Evolutionary conservation across 495 filamentous ascomycete genomes (phyloP).

Genomic region (Penicillium goetzii): DNA sequence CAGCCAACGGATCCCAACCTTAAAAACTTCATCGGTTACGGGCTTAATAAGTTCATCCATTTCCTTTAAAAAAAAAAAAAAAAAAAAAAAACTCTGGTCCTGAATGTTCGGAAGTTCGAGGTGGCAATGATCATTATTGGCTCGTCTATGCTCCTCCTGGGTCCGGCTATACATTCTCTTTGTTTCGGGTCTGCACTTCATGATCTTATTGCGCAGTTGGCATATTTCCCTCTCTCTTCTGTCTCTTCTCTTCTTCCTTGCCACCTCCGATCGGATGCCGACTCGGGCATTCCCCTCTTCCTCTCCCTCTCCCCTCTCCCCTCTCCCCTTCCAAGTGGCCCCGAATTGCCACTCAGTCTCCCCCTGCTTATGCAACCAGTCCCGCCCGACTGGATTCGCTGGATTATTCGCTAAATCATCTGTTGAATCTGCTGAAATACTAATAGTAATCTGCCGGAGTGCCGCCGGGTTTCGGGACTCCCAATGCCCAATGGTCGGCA

Average conservation of each 20-base stretch:
- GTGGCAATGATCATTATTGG: not conserved
- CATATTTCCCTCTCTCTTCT: conserved; percentile 1
- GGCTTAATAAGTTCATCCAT: too few relatives aligned
- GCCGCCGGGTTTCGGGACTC: not conserved
- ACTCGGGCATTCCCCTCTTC: not conserved
- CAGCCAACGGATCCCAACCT: conserved; percentile 18
- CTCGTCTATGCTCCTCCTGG: not conserved
- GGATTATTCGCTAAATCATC: not conserved
- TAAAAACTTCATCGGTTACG: not conserved
- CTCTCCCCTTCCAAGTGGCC: conserved; percentile 1
- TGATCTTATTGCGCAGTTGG: not conserved
- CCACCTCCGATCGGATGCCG: conserved; percentile 9
- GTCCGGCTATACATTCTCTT: not conserved
- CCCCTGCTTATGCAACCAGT: not conserved
- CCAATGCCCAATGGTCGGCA: not conserved
- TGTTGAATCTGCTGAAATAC: not conserved
- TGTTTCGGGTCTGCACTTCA: not conserved
- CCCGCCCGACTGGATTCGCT: not conserved
- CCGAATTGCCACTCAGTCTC: not conserved
- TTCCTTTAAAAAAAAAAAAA: too few relatives aligned
- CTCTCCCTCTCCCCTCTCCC: not conserved
- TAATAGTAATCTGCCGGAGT: not conserved
- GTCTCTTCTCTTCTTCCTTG: not conserved
- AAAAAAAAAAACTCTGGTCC: not conserved
- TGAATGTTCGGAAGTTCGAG: too few relatives aligned